Base-by-base conservation (phyloP, 768 basidiomycete species). In the Naematelia aurantialba region DNA sequence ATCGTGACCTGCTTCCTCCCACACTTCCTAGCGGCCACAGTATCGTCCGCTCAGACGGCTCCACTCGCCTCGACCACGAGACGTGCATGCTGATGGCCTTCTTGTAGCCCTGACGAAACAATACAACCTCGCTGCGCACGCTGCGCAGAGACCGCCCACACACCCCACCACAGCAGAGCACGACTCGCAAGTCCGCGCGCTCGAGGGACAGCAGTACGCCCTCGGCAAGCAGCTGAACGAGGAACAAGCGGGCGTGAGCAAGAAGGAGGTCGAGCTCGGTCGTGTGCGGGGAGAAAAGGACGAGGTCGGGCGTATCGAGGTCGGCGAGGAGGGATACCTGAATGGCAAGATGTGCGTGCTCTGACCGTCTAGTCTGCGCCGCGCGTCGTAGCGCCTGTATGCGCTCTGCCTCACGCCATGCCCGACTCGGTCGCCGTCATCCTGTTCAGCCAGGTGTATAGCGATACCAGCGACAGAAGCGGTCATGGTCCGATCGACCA, bases 301-400 rank as follows among this genome's bases (percentile, higher is more conserved):
- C 24, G 62, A 68, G 25, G 56, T 69, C 3, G 65, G 58, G 31
- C 58, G 56, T 5, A 51, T 57, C 19, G 45, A 64, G 26, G 62
- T 74, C 17, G 72, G 68, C 1, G 65, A 65, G 21, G 62, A 67
- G 10, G 61, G 61, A 34, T 67, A 61, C 56, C 30, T 47, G 13
- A 60, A 71, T 60, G 59, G 63, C 3, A 63, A 68, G 31, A 45
- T 68, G 72, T 74, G 47, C 60, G 71, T 66, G 12, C n/a, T n/a
- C 27, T n/a, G n/a, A n/a, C n/a, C n/a, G n/a, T n/a, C n/a, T n/a
- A n/a, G 29, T 19, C 14, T 22, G 11, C 11, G 29, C 50, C 26
- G n/a, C 19, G 12, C 13, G 31, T 25, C 42, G n/a, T n/a, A n/a
- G n/a, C n/a, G n/a, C n/a, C n/a, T 49, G 5, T 12, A 12, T 17